Base-by-base conservation (phyloP, 2,329 filamentous ascomycete species). In the Fusarium pilosicola region DNA sequence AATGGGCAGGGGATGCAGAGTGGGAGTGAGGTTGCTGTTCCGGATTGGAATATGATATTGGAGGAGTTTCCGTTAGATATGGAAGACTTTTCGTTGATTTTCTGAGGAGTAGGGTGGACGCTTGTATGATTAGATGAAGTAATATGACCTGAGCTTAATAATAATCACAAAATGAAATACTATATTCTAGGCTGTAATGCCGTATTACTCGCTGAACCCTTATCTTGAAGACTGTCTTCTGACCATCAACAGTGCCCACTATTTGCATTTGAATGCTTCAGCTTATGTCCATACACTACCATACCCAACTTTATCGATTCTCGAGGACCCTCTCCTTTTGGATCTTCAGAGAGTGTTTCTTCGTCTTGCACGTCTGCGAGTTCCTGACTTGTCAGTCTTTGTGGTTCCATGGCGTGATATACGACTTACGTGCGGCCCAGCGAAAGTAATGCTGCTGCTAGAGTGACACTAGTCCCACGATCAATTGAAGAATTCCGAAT, bases 11-110 rank as follows among this genome's bases (percentile, higher is more conserved):
- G 45, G 26, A 12, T 39, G 18, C 59, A 59, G 44, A 56, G 62
- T 48, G 55, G 44, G 14, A 64, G 26, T 5, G 51, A 65, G 14
- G 67, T 76, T 22, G 70, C 68, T 4, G 62, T 79, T 15, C 63
- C 77, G 7, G 78, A 81, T 45, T 81, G 79, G 79, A 77, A 70
- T 36, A 76, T 74, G 12, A 55, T 81, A 24, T 46, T 81, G 55
- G 70, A 79, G n/a, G 78, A 80, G 41, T 79, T 81, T 38, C 76
- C 77, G 17, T 54, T 79, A 13, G 78, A 80, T 17, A 64, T 72
- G 5, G 60, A 76, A 5, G 75, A 77, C 6, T 73, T 77, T 30
- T 76, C 73, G 2, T 65, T 77, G 34, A 67, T 72, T 34, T 74
- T 70, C 7, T 74, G 14, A 62, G 20, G 42, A 22, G 32, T 6